A percentile compares a stretch with the other conserved stretches of the same genome.
These are phyloP conservation scores for Alnus rubra DNA, from an alignment of 306 rosid genomes.

Conservation along the genomic window DNA sequence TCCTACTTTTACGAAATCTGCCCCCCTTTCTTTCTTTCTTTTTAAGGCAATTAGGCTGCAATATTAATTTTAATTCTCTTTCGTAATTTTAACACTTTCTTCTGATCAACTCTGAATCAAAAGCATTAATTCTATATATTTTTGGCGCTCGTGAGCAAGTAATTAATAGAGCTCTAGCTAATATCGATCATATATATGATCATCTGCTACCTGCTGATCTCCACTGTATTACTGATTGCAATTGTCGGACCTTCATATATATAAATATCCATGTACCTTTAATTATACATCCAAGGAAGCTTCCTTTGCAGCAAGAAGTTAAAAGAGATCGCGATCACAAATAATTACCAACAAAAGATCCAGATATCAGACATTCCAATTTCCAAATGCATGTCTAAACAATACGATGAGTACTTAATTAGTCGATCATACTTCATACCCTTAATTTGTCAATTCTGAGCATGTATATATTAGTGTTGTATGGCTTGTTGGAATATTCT, in stretches of 20 bases:
- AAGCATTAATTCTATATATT: no score
- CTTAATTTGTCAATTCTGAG: neutral
- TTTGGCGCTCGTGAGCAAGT: no score
- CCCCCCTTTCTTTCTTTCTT: no score
- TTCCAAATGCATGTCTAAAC: no score
- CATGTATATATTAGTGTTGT: neutral
- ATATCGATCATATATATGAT: no score
- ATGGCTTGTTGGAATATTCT: neutral
- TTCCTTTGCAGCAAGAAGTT: neutral
- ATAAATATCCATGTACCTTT: neutral
- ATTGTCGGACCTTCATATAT: neutral
- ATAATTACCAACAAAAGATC: neutral
- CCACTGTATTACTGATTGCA: constrained; percentile 4
- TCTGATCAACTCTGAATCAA: no score
- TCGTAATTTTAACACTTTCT: no score
- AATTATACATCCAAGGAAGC: neutral
- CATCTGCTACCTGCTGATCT: neutral
- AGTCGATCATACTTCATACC: neutral
- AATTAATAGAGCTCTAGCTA: no score
- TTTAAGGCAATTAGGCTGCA: neutral
- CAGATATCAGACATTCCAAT: no score
- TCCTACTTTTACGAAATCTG: neutral
- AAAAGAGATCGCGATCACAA: neutral
- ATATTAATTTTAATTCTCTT: no score
- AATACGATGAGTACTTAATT: neutral